Evolutionary conservation across 208 protist species (phyloP).

Genomic region (Trypanosoma avium): DNA sequence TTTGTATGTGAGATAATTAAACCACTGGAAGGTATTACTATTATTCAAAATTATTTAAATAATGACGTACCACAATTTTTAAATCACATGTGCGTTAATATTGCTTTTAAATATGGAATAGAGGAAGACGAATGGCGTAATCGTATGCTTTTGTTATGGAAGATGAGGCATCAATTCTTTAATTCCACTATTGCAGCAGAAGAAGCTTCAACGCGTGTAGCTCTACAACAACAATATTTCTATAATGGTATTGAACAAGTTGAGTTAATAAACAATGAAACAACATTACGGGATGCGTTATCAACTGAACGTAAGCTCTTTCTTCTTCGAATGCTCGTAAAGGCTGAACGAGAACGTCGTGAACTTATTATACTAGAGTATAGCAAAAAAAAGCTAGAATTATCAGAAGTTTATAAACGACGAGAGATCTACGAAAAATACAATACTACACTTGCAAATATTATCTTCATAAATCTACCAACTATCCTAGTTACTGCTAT

Average conservation of each 20-base stretch:
- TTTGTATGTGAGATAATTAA: constrained; percentile 23
- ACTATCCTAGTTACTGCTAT: background rate
- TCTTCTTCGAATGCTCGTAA: constrained; percentile 33
- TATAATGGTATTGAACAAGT: constrained; percentile 21
- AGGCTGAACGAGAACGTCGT: constrained; percentile 28
- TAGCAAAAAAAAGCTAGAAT: background rate
- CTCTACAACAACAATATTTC: constrained; percentile 28
- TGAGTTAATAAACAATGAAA: constrained; percentile 24
- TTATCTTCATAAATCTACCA: background rate
- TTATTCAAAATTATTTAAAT: constrained; percentile 11
- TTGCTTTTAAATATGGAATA: constrained; percentile 18
- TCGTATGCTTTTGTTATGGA: constrained; percentile 52
- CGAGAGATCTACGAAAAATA: background rate
- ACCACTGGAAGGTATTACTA: constrained; percentile 8
- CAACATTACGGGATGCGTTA: constrained; percentile 2
- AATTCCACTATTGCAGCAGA: constrained; percentile 26
- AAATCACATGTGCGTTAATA: constrained; percentile 20
- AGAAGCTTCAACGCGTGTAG: constrained; percentile 24
- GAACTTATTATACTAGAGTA: background rate
- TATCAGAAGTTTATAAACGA: background rate
- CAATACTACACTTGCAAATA: background rate
- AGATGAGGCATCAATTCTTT: constrained; percentile 47
- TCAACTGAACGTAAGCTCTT: constrained; percentile 34
- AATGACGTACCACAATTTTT: constrained; percentile 24
- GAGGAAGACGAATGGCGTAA: constrained; percentile 47